Evolutionary conservation across 805 yeast genomes (phyloP), one percentile per base, ranked within the genome.

Genomic region (Yarrowia alimentaria): DNA sequence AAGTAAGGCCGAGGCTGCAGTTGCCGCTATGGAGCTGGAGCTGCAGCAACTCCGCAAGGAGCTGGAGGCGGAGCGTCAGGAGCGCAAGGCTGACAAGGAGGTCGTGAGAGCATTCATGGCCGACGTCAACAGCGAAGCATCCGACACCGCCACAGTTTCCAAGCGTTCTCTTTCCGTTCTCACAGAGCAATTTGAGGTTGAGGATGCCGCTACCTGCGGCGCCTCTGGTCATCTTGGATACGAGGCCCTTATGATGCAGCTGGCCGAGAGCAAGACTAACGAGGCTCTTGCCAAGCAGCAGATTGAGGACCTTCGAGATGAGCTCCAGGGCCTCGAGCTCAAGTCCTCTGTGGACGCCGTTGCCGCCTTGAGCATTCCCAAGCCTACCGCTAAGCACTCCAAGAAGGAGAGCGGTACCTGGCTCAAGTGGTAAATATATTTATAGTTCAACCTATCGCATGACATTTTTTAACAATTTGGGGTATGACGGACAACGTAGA

Each of bases 261-360:
- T 64, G 22, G 67, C 62, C 3, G 38, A 56, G 10, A 58, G 61
- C 22, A 60, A 57, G 49, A 55, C 64, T 2, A 53, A 53, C 31
- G 68, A 65, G 45, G 65, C 60, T 5, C 53, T 56, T 38, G 64
- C 66, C 6, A 55, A 61, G 18, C 60, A 60, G 45, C 61, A 59
- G 37, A 47, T 61, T 32, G 67, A 64, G 26, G 61, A 57, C 34
- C 54, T 62, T 14, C 56, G 37, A 14, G 60, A 55, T 35, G 45
- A 52, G 37, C 28, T 59, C 4, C 25, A 30, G n/a, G 22, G 18
- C 12, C 14, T 43, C 29, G 22, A 30, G 29, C 35, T 43, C n/a
- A n/a, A n/a, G n/a, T n/a, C n/a, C n/a, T n/a, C n/a, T n/a, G n/a
- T n/a, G n/a, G n/a, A n/a, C n/a, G n/a, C n/a, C n/a, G n/a, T n/a